Evolutionary conservation across 225 moss, liverwort and hornwort genomes (phyloP).

Genomic region (Bryum argenteum): DNA sequence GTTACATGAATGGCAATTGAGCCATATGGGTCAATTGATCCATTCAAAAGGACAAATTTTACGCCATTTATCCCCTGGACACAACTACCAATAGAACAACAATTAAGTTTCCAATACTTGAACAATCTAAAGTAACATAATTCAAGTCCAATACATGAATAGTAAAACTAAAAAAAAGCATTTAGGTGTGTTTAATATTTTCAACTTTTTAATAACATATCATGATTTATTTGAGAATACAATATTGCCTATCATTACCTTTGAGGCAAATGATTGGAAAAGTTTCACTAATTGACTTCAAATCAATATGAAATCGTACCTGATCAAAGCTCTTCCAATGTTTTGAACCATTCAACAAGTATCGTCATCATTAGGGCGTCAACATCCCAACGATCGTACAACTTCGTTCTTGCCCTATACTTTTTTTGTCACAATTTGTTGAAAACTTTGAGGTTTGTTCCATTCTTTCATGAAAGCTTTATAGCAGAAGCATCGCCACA

Average conservation of each 20-base stretch:
- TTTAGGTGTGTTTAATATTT: no score
- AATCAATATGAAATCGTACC: background rate
- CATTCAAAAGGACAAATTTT: background rate
- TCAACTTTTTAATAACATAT: no score
- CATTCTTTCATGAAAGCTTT: background rate
- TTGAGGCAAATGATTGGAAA: no score
- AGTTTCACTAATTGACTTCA: no score
- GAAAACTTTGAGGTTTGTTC: background rate
- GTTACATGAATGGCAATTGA: background rate
- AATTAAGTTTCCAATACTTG: background rate
- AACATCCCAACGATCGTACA: background rate
- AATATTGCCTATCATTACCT: no score
- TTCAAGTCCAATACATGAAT: no score
- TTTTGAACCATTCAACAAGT: background rate
- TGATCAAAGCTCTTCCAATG: background rate
- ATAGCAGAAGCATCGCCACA: accelerated
- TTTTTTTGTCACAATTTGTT: background rate
- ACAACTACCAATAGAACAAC: background rate
- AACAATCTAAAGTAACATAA: no score
- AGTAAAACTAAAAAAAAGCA: no score
- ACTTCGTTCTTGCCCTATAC: accelerated
- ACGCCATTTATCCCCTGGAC: background rate
- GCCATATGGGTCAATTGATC: background rate
- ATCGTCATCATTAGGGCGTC: background rate
- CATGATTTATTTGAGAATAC: no score